Evolutionary conservation across 495 filamentous ascomycete genomes (phyloP), one percentile per base, ranked within the genome.

Genomic region (Hypoxylon perforatum): DNA sequence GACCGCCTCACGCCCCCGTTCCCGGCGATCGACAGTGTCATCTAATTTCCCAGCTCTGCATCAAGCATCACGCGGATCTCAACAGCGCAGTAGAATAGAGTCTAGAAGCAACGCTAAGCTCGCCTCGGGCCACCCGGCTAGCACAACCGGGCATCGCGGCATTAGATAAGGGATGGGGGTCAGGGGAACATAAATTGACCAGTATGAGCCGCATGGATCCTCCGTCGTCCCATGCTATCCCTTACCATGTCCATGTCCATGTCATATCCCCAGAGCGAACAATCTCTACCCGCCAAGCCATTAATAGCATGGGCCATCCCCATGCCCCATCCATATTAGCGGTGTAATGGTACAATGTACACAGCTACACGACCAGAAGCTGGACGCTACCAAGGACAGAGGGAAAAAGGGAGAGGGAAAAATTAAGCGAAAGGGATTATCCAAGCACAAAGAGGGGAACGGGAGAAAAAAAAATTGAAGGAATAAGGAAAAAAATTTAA

Each of bases 31-130:
- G 39, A 55, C 66, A 47, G 46, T 28, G 25, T 54, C 21, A 28
- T 51, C 49, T 64, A 69, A 69, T 69, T 69, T 69, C 61, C 23
- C 39, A 57, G 30, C 17, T 47, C 39, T 38, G 38, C 41, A 48
- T 30, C 28, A 21, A 47, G 19, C 14, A 61, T 67, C 57, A 67
- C 57, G 63, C 50, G 65, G 45, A 12, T 38, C n/a, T 21, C 49
- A 39, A 60, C 59, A 48, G 54, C 58, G 28, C 56, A 53, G 54
- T 52, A 39, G 23, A 57, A 61, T 57, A 59, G 36, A 65, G 67
- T 70, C 67, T 66, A 70, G 67, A 70, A 65, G 57, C 62, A 18
- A 42, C 62, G 52, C 67, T 66, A 70, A 41, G 15, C 62, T 65
- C 41, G 33, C 62, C 66, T 61, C 67, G 58, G 67, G 45, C 35